Evolutionary conservation across 805 yeast species (phyloP).

Genomic region (Jamesozyma piceae): DNA sequence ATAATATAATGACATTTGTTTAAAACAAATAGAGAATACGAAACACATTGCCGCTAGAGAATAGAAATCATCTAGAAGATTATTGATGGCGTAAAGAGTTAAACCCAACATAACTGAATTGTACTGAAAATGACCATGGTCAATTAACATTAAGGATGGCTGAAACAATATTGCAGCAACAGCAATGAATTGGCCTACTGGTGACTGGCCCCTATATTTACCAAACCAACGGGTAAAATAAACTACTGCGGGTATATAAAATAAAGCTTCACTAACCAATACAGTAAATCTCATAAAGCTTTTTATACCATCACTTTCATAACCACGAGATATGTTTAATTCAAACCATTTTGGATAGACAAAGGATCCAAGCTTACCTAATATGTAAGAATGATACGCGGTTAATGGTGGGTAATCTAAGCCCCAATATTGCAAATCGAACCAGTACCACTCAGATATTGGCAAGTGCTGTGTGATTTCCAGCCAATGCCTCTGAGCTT

Average conservation of each 20-base stretch:
- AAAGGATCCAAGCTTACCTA: slow-evolving; percentile 63
- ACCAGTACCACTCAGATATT: slow-evolving; percentile 72
- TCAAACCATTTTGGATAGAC: slow-evolving; percentile 69
- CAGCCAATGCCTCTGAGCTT: slow-evolving; percentile 97
- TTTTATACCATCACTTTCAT: slow-evolving; percentile 53
- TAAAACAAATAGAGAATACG: slow-evolving; percentile 69
- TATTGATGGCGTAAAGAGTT: slow-evolving; percentile 56
- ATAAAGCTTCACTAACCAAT: slow-evolving; percentile 58
- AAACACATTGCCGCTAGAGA: slow-evolving; percentile 68
- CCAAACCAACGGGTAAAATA: slow-evolving; percentile 66
- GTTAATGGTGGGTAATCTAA: slow-evolving; percentile 95
- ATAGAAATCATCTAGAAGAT: slow-evolving; percentile 53
- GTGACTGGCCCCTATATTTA: slow-evolving; percentile 43
- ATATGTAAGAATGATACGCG: slow-evolving; percentile 79
- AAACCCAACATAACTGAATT: slow-evolving; percentile 92
- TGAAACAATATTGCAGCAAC: slow-evolving; percentile 75
- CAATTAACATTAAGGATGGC: slow-evolving; percentile 75
- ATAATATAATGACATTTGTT: slow-evolving; percentile 92
- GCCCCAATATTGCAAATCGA: slow-evolving; percentile 90
- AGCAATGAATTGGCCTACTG: slow-evolving; percentile 68
- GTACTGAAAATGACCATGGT: slow-evolving; percentile 96
- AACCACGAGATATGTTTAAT: slow-evolving; percentile 63
- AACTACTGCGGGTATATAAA: slow-evolving; percentile 75
- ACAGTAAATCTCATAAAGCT: slow-evolving; percentile 80
- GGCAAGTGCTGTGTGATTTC: slow-evolving; percentile 79